Conservation (phyloP, 495 filamentous ascomycete species). For the Aspergillus homomorphus region DNA sequence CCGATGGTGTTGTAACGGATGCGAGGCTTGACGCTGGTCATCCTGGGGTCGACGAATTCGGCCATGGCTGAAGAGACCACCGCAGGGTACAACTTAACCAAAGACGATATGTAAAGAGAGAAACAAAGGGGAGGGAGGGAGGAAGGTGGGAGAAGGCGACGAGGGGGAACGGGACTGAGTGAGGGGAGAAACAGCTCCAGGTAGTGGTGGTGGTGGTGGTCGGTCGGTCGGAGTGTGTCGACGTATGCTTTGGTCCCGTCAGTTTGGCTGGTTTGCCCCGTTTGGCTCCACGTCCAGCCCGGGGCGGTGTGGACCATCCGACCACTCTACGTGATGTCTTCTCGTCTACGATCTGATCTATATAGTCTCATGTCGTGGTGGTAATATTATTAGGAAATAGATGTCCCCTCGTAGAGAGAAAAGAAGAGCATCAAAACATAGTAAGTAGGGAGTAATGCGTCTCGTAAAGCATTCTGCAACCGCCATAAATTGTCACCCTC, state of each 20-base stretch:
- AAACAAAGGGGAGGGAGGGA: conserved; percentile 5
- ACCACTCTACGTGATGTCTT: conserved; percentile 7
- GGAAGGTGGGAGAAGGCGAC: conserved; percentile 1
- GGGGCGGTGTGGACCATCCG: conserved; percentile 1
- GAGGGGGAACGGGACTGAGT: conserved; percentile 9
- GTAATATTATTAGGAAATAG: too few relatives aligned
- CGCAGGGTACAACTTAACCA: neutral
- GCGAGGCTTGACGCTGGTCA: conserved; percentile 77
- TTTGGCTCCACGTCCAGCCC: neutral
- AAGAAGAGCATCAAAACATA: too few relatives aligned
- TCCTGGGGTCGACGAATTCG: conserved; percentile 68
- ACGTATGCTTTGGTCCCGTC: conserved; percentile 4
- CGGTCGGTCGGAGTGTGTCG: neutral
- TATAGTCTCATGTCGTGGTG: too few relatives aligned
- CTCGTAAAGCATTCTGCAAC: neutral
- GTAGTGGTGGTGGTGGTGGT: neutral
- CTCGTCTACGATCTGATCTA: neutral
- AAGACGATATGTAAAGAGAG: conserved; percentile 1
- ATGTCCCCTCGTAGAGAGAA: too few relatives aligned
- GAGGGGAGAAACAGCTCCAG: conserved; percentile 4
- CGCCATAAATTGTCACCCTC: neutral
- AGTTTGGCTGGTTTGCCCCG: neutral
- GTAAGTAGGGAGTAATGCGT: neutral
- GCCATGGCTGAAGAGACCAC: conserved; percentile 48
- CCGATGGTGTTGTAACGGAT: conserved; percentile 97